A percentile compares a stretch with the other conserved stretches of the same genome.
Evolutionary conservation across 1,284 basidiomycete genomes (phyloP).

Genomic region (Caloboletus inedulis): DNA sequence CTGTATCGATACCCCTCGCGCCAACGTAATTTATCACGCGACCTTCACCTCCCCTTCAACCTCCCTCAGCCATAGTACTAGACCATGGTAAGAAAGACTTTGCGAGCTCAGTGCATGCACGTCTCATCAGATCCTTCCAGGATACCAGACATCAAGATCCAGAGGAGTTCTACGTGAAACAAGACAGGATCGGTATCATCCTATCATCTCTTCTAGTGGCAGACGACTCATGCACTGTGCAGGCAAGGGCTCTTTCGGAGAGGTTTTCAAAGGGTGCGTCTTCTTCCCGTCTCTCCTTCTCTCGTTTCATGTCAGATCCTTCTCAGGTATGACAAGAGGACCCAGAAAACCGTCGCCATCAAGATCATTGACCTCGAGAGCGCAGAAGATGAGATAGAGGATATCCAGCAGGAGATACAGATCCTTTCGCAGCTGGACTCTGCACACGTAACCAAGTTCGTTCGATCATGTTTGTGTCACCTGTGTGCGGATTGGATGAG

Average conservation of each 20-base stretch:
- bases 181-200: slow-evolving; percentile 87
- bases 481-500: slow-evolving; percentile 23
- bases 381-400: slow-evolving; percentile 99
- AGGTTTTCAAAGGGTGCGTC: slow-evolving; percentile 91
- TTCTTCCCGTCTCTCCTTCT: background rate
- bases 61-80: background rate
- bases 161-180: slow-evolving; percentile 92
- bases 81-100: slow-evolving; percentile 21
- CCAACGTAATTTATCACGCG: slow-evolving; percentile 20
- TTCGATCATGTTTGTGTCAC: slow-evolving; percentile 26
- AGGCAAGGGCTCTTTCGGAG: slow-evolving; percentile 97
- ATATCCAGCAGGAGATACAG: slow-evolving; percentile 99
- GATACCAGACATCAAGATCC: slow-evolving; percentile 78
- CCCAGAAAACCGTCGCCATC: slow-evolving; percentile 91
- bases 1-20: slow-evolving; percentile 2
- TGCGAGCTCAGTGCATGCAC: background rate
- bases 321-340: slow-evolving; percentile 84
- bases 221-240: slow-evolving; percentile 12
- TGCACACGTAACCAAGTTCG: slow-evolving; percentile 90
- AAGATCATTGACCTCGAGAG: slow-evolving; percentile 99
- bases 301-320: background rate
- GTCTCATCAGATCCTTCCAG: slow-evolving; percentile 37
- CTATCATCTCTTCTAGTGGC: slow-evolving; percentile 11
- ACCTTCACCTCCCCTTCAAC: slow-evolving; percentile 2
- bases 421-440: slow-evolving; percentile 98